Evolutionary conservation across 2,329 filamentous ascomycete species (phyloP).

Genomic region (Hymenoscyphus occultus): DNA sequence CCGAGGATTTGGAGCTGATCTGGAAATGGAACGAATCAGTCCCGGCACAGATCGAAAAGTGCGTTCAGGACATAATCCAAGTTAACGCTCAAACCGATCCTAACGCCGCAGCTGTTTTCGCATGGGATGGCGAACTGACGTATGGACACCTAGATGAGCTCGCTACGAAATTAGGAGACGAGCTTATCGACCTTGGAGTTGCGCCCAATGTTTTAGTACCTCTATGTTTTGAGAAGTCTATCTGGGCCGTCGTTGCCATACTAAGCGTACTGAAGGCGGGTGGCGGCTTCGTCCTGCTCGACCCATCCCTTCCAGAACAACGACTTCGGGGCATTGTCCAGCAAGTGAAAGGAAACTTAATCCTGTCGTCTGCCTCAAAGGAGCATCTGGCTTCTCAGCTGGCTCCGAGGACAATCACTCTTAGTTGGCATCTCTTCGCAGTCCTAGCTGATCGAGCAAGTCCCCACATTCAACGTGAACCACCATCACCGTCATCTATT

Average conservation of each 20-base stretch:
- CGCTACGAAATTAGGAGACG: constrained; percentile 14
- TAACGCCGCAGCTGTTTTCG: not conserved
- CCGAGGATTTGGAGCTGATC: not conserved
- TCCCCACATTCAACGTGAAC: not conserved
- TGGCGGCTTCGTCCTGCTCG: constrained; percentile 30
- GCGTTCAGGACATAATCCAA: constrained; percentile 1
- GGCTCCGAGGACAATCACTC: too few species aligned
- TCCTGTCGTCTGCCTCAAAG: too few species aligned
- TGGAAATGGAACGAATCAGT: constrained; percentile 8
- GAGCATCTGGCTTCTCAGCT: too few species aligned
- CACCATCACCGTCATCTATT: too few species aligned
- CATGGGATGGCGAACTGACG: constrained; percentile 18
- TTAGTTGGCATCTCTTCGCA: too few species aligned
- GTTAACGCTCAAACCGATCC: not conserved
- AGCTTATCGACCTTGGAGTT: constrained; percentile 19
- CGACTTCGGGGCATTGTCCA: constrained; percentile 14
- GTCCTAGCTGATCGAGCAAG: too few species aligned
- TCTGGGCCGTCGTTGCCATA: constrained; percentile 23
- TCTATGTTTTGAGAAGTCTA: constrained; percentile 28
- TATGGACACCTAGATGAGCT: constrained; percentile 24
- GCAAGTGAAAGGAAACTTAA: not conserved
- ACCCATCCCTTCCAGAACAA: constrained; percentile 28
- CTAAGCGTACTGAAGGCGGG: constrained; percentile 30
- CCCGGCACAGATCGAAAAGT: not conserved
- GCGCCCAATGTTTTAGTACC: constrained; percentile 17